phyloP scores from a whole-genome alignment of 495 filamentous ascomycete species.

The Hypoxylon lienhwacheense region DNA sequence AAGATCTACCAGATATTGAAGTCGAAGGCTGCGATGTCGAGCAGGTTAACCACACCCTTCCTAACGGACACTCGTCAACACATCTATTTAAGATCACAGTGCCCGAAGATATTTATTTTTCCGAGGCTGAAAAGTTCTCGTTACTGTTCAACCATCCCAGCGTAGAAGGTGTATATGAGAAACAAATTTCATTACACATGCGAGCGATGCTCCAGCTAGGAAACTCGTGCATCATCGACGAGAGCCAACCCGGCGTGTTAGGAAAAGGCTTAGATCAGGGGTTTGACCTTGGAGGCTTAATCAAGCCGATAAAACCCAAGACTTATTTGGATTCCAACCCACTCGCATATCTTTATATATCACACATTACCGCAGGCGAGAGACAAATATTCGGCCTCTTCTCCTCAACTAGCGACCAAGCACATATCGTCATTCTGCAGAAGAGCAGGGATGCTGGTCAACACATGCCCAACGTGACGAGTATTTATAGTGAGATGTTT shows the following conservation, averaged over 20 bases:
- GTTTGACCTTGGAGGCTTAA: slow-evolving; percentile 82
- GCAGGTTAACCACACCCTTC: slow-evolving; percentile 87
- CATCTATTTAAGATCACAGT: slow-evolving; percentile 93
- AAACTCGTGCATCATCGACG: slow-evolving; percentile 92
- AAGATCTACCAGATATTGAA: slow-evolving; percentile 86
- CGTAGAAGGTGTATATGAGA: slow-evolving; percentile 96
- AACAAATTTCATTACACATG: slow-evolving; percentile 79
- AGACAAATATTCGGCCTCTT: slow-evolving; percentile 92
- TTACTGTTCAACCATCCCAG: slow-evolving; percentile 86
- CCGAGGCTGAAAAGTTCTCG: slow-evolving; percentile 78
- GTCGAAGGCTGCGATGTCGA: slow-evolving; percentile 84
- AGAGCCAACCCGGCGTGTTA: slow-evolving; percentile 84
- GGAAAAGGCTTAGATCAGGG: slow-evolving; percentile 91
- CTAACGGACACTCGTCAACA: slow-evolving; percentile 91
- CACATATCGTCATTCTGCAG: slow-evolving; percentile 83
- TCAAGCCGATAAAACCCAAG: slow-evolving; percentile 62
- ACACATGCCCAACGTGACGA: slow-evolving; percentile 85
- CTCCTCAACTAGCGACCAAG: slow-evolving; percentile 77
- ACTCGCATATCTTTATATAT: slow-evolving; percentile 84
- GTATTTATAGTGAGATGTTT: slow-evolving; percentile 81
- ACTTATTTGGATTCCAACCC: slow-evolving; percentile 71
- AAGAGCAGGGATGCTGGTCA: slow-evolving; percentile 71
- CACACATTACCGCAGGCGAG: slow-evolving; percentile 87
- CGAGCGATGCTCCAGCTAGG: slow-evolving; percentile 87
- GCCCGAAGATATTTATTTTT: slow-evolving; percentile 82